phyloP scores from a whole-genome alignment of 345 rosid species.

The Sisymbrium altissimum region DNA sequence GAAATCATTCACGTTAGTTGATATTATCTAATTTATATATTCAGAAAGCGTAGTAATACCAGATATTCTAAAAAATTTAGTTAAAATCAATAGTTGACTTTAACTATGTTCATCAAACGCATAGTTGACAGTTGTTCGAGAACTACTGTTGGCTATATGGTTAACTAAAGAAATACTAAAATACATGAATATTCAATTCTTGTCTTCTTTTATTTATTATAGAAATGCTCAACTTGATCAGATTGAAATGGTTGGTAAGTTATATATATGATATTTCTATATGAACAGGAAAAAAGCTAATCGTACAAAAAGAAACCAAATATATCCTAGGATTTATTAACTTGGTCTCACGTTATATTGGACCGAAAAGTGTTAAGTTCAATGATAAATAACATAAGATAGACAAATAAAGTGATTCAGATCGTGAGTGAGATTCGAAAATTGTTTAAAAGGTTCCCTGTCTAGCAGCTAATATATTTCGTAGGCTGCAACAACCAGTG shows the following conservation, averaged over 20 bases:
- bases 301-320: conserved; percentile 20
- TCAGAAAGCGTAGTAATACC: not conserved
- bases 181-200: not conserved
- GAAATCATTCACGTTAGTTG: not conserved
- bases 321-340: conserved; percentile 14
- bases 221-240: conserved; percentile 13
- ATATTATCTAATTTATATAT: not conserved
- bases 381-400: not conserved
- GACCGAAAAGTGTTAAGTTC: conserved; percentile 25
- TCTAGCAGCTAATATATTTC: conserved; percentile 9
- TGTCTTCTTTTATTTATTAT: not conserved
- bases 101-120: not conserved
- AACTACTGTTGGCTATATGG: not conserved
- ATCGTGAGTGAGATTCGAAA: conserved; percentile 25
- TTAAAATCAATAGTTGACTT: not conserved
- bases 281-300: not conserved
- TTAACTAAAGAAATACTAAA: not conserved
- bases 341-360: conserved; percentile 3
- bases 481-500: conserved; percentile 21
- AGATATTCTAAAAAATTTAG: not conserved
- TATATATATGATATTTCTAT: no score
- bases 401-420: conserved; percentile 3
- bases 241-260: conserved; percentile 17
- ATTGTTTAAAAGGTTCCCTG: conserved; percentile 10
- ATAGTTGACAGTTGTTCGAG: not conserved